A percentile compares a stretch with the other conserved stretches of the same genome.
phyloP scores from a whole-genome alignment of 345 rosid species.

The Linum trigynum region DNA sequence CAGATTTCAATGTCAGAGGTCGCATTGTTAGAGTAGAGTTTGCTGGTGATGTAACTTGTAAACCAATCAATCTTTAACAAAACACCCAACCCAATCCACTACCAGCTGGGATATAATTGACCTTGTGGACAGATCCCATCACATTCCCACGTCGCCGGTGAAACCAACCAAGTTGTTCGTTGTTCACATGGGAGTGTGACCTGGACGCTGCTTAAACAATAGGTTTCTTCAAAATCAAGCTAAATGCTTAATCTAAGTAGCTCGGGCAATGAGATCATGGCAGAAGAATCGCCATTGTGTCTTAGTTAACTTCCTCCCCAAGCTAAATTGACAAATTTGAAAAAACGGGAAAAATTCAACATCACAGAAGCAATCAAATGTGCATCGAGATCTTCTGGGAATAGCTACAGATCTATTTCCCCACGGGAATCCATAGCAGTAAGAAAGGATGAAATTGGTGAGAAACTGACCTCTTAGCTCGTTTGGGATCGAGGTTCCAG shows the following conservation, averaged over 20 bases:
- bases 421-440: too few relatives aligned
- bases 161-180: too few relatives aligned
- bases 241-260: not conserved
- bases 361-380: not conserved
- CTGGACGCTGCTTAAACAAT: too few relatives aligned
- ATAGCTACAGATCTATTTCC: not conserved
- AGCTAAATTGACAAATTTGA: not conserved
- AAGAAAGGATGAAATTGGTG: not conserved
- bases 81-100: not conserved
- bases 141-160: not conserved
- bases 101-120: not conserved
- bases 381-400: not conserved
- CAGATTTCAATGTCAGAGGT: not conserved
- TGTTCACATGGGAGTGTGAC: too few relatives aligned
- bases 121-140: not conserved
- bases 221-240: too few relatives aligned
- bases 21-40: not conserved
- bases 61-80: too few relatives aligned
- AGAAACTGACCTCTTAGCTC: slow-evolving; percentile 65
- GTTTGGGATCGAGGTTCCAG: slow-evolving; percentile 73
- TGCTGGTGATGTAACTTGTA: not conserved
- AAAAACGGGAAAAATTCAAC: not conserved
- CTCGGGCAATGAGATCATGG: not conserved
- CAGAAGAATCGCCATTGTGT: not conserved
- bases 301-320: not conserved